These are phyloP conservation scores for Silene latifolia DNA, from an alignment of 148 eudicot genomes.

Conservation along the genomic window DNA sequence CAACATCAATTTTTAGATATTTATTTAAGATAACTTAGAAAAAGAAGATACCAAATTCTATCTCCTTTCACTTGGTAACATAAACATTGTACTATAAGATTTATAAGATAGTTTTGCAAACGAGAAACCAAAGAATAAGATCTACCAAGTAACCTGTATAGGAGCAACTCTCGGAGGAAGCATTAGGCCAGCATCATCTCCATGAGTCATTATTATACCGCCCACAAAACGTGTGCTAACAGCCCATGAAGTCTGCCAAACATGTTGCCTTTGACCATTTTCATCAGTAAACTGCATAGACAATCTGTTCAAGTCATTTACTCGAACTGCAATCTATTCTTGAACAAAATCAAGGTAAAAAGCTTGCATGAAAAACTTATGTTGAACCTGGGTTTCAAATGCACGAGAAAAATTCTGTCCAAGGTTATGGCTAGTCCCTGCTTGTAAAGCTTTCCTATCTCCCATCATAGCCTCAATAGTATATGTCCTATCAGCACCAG, in stretches of 20 bases:
- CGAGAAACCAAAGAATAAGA: constrained; percentile 1
- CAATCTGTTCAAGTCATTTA: background rate
- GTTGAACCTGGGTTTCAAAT: constrained; percentile 80
- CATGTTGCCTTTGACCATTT: constrained; percentile 82
- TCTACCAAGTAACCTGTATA: constrained; percentile 56
- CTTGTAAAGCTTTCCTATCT: constrained; percentile 95
- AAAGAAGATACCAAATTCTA: background rate
- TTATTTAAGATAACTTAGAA: background rate
- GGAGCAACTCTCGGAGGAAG: constrained; percentile 96
- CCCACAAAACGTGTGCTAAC: constrained; percentile 97
- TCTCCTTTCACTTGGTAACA: background rate
- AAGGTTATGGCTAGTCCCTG: constrained; percentile 99
- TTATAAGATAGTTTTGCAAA: constrained; percentile 7
- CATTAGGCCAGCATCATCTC: constrained; percentile 96
- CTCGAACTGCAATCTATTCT: background rate
- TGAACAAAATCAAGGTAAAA: background rate
- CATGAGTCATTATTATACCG: constrained; percentile 98
- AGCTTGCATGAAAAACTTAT: background rate
- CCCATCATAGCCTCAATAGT: constrained; percentile 99
- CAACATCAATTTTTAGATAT: background rate
- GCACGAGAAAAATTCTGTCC: constrained; percentile 98
- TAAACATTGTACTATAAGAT: background rate
- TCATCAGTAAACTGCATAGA: constrained; percentile 79
- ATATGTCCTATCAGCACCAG: constrained; percentile 89
- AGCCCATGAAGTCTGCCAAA: constrained; percentile 99